Evolutionary conservation across 768 basidiomycete species (phyloP).

Genomic region (Lactarius quietus): DNA sequence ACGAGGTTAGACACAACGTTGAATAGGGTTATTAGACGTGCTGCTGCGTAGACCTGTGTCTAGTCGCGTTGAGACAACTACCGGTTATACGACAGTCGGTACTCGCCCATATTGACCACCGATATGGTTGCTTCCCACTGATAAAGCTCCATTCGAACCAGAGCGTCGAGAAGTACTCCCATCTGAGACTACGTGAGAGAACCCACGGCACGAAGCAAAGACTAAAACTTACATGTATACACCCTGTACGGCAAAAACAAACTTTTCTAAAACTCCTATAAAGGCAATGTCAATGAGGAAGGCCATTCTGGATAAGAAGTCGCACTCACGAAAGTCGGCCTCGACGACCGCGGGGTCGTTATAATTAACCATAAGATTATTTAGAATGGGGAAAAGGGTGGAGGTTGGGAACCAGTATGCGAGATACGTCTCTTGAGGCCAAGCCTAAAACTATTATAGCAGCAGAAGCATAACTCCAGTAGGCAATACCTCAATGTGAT

Average conservation of each 20-base stretch:
- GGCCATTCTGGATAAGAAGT: not conserved
- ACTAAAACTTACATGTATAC: constrained; percentile 7
- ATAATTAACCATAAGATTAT: not conserved
- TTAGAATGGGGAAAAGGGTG: not conserved
- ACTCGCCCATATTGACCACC: constrained; percentile 23
- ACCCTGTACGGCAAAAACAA: constrained; percentile 2
- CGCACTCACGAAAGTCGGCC: constrained; percentile 7
- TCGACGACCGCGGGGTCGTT: not conserved
- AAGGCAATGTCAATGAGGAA: not conserved
- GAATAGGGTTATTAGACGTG: constrained; percentile 7
- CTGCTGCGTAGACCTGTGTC: constrained; percentile 6
- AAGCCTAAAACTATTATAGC: not conserved
- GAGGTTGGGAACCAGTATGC: not conserved
- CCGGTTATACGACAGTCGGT: not conserved
- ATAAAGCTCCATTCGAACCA: constrained; percentile 23
- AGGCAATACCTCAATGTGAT: not conserved
- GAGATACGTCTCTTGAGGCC: not conserved
- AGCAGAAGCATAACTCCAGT: not conserved
- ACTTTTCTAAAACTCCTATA: not conserved
- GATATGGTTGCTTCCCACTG: constrained; percentile 7
- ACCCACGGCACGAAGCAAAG: not conserved
- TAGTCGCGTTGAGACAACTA: not conserved
- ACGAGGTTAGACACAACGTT: constrained; percentile 7
- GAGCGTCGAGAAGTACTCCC: constrained; percentile 20
- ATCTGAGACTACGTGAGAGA: not conserved